These are phyloP conservation scores for Colletotrichum ledebouriae DNA, from an alignment of 2,329 filamentous ascomycete species.

Conservation along the genomic window DNA sequence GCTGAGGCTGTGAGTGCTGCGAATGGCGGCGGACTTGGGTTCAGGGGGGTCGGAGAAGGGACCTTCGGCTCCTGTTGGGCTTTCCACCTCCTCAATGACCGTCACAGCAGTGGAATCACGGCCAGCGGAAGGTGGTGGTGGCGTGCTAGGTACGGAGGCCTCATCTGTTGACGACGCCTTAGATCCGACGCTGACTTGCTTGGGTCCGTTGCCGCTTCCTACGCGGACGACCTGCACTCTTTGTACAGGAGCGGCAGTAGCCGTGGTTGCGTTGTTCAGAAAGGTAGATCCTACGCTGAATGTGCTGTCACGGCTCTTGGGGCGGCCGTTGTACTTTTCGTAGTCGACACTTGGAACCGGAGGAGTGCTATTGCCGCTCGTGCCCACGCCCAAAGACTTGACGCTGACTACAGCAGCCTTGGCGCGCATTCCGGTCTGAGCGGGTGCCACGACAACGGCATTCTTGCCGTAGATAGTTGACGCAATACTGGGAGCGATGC, in stretches of 20 bases:
- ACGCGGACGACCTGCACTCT: constrained; percentile 73
- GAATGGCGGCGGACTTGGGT: constrained; percentile 45
- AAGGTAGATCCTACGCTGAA: constrained; percentile 79
- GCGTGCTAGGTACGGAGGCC: constrained; percentile 33
- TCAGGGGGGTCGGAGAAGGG: constrained; percentile 71
- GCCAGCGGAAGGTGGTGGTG: constrained; percentile 40
- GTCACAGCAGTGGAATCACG: constrained; percentile 62
- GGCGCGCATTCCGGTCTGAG: constrained; percentile 87
- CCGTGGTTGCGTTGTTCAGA: constrained; percentile 72
- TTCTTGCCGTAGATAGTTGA: constrained; percentile 96
- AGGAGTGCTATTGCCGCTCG: constrained; percentile 69
- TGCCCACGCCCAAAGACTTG: constrained; percentile 74
- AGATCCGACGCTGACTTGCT: constrained; percentile 58
- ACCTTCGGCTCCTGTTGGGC: constrained; percentile 64
- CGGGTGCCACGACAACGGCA: constrained; percentile 84
- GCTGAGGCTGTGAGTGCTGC: constrained; percentile 63
- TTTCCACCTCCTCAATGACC: constrained; percentile 60
- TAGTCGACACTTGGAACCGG: constrained; percentile 81
- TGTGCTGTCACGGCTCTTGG: constrained; percentile 68
- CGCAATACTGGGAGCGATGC: constrained; percentile 87
- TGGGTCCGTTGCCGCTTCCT: constrained; percentile 58
- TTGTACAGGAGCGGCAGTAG: constrained; percentile 66
- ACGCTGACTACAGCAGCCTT: constrained; percentile 96
- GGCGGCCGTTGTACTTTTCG: constrained; percentile 67
- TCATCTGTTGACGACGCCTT: constrained; percentile 48